Conservation (phyloP, 768 basidiomycete genomes). For the Porphyrellus cyaneotinctus region DNA sequence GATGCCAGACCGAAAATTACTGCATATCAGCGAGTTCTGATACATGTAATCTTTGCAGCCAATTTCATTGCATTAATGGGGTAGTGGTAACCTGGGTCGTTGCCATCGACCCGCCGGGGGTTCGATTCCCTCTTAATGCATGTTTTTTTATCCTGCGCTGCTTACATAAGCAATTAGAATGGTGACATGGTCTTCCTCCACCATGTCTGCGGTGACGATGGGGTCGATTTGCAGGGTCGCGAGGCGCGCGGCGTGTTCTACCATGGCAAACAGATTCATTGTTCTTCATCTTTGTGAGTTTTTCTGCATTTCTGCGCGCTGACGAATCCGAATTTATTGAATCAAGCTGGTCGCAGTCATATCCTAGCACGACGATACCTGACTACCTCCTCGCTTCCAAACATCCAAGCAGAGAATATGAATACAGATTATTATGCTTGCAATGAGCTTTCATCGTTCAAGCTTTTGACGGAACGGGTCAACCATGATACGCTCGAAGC, state of each 20-base stretch:
- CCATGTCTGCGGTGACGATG: not conserved
- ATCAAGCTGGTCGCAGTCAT: conserved; percentile 1
- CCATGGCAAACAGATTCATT: not conserved
- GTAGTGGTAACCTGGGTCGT: conserved; percentile 67
- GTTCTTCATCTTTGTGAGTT: conserved; percentile 15
- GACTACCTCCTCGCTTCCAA: conserved; percentile 1
- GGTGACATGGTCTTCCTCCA: no score
- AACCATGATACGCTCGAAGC: conserved; percentile 49
- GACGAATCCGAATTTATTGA: not conserved
- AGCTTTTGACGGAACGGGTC: conserved; percentile 37
- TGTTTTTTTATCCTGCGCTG: not conserved
- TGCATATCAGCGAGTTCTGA: no score
- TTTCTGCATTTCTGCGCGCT: not conserved
- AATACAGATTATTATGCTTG: not conserved
- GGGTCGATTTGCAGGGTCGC: conserved; percentile 1
- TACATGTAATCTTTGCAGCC: no score
- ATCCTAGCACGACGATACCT: conserved; percentile 1
- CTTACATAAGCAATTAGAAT: not conserved
- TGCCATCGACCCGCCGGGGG: conserved; percentile 83
- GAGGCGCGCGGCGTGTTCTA: not conserved
- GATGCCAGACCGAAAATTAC: no score
- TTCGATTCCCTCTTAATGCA: conserved; percentile 59
- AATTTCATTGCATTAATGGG: conserved; percentile 47
- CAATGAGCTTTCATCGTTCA: conserved; percentile 24
- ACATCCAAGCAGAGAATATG: not conserved